These are phyloP conservation scores for Boletus huronensis DNA, from an alignment of 768 basidiomycete genomes.

Conservation along the genomic window DNA sequence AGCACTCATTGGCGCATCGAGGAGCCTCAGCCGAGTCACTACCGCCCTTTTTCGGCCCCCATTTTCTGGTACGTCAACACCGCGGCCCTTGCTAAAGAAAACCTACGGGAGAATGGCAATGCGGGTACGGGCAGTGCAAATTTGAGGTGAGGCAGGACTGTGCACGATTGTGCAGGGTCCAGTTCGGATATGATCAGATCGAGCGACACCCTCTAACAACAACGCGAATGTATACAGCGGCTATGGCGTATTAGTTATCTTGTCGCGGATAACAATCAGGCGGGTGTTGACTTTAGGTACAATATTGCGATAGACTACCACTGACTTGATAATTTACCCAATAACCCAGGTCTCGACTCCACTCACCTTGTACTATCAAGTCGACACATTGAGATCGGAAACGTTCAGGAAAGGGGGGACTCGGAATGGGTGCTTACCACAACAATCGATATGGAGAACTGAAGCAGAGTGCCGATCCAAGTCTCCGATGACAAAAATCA, in stretches of 20 bases:
- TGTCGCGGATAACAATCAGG: neutral
- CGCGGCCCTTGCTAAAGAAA: neutral
- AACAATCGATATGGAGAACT: neutral
- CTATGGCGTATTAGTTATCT: conserved; percentile 7
- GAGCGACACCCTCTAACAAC: conserved; percentile 14
- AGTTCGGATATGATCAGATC: conserved; percentile 17
- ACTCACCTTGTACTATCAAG: neutral
- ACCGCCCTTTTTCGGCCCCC: neutral
- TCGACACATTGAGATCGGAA: neutral
- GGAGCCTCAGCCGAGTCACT: neutral
- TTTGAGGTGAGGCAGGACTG: conserved; percentile 3
- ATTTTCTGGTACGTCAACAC: conserved; percentile 3
- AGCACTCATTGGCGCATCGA: neutral
- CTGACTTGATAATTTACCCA: conserved; percentile 1
- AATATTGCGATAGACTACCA: neutral
- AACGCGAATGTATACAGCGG: conserved; percentile 5
- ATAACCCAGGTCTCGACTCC: conserved; percentile 1
- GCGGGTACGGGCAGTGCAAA: conserved; percentile 2
- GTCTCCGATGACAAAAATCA: neutral
- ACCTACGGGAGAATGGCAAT: neutral
- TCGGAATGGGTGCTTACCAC: neutral
- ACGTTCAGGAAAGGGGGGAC: neutral
- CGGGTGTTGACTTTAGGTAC: conserved; percentile 8
- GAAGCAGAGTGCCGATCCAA: neutral
- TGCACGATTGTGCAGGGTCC: conserved; percentile 19